Evolutionary conservation across 108 stramenopile species (phyloP).

Genomic region (Ochromonas danica): DNA sequence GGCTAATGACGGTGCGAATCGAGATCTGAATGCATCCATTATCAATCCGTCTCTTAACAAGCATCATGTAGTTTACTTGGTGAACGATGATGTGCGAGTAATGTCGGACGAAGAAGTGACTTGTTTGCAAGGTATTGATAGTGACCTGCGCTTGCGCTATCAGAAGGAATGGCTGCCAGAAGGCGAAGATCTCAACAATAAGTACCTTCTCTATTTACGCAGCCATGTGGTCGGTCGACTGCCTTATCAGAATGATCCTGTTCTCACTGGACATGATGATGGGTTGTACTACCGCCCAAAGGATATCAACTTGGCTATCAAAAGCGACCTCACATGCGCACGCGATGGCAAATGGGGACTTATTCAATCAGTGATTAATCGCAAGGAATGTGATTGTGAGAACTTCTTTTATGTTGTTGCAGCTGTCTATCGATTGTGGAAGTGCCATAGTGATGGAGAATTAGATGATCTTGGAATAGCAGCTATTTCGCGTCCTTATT

Average conservation of each 20-base stretch:
- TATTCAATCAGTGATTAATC: slow-evolving; percentile 57
- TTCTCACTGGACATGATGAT: slow-evolving; percentile 6
- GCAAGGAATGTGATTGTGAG: slow-evolving; percentile 71
- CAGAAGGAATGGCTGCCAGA: slow-evolving; percentile 26
- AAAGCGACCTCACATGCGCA: slow-evolving; percentile 57
- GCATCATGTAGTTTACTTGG: slow-evolving; percentile 55
- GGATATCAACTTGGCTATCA: slow-evolving; percentile 45
- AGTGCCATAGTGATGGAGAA: slow-evolving; percentile 55
- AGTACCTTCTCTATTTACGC: neutral
- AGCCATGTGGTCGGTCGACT: neutral
- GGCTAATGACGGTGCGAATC: slow-evolving; percentile 68
- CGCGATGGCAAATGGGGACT: slow-evolving; percentile 73
- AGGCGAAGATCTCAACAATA: slow-evolving; percentile 26
- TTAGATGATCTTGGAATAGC: slow-evolving; percentile 33
- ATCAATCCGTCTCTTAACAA: slow-evolving; percentile 46
- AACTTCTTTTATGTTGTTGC: slow-evolving; percentile 57
- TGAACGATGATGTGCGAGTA: slow-evolving; percentile 56
- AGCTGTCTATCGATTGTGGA: slow-evolving; percentile 72
- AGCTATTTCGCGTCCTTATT: slow-evolving; percentile 28
- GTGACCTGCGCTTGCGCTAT: slow-evolving; percentile 30
- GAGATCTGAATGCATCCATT: slow-evolving; percentile 42
- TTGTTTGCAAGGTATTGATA: slow-evolving; percentile 61
- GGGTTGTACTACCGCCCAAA: slow-evolving; percentile 40
- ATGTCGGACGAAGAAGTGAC: slow-evolving; percentile 57
- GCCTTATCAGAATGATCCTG: slow-evolving; percentile 33